Evolutionary conservation across 192 early-diverging fungal genomes (phyloP).

Genomic region (Neocallimastix lanati): DNA sequence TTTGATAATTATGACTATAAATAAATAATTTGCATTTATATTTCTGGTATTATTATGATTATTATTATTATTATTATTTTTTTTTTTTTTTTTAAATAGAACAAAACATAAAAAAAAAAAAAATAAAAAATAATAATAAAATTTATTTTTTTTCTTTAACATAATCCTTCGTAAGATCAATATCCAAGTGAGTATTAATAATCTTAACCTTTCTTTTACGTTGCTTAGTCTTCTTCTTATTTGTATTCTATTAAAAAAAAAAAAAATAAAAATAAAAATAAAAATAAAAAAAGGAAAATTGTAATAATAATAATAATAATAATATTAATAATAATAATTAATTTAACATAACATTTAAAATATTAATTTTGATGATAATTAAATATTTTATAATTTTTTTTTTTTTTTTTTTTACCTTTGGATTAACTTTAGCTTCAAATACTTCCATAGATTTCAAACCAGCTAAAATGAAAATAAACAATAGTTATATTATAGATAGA

Average conservation of each 20-base stretch:
- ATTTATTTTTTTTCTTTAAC: constrained; percentile 8
- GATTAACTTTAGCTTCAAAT: constrained; percentile 35
- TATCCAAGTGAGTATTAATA: constrained; percentile 59
- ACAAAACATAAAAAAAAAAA: too few relatives aligned
- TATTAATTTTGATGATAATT: not conserved
- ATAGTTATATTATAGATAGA: too few relatives aligned
- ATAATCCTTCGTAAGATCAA: constrained; percentile 59
- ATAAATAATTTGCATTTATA: too few relatives aligned
- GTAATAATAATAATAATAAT: not conserved
- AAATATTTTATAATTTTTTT: not conserved
- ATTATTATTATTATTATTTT: too few relatives aligned
- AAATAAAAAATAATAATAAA: too few relatives aligned
- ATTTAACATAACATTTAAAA: not conserved
- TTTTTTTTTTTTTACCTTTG: constrained; percentile 16
- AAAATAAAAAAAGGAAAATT: not conserved
- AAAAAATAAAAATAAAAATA: too few relatives aligned
- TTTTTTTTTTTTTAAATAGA: too few relatives aligned
- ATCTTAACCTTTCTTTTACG: constrained; percentile 51
- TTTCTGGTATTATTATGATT: too few relatives aligned
- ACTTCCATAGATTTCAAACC: constrained; percentile 55
- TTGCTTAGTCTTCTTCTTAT: constrained; percentile 35
- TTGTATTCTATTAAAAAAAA: constrained; percentile 14
- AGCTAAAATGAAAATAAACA: too few relatives aligned
- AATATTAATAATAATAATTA: not conserved
- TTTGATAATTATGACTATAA: too few relatives aligned